Evolutionary conservation across 2,329 filamentous ascomycete genomes (phyloP).

Genomic region (Aspergillus sp.): DNA sequence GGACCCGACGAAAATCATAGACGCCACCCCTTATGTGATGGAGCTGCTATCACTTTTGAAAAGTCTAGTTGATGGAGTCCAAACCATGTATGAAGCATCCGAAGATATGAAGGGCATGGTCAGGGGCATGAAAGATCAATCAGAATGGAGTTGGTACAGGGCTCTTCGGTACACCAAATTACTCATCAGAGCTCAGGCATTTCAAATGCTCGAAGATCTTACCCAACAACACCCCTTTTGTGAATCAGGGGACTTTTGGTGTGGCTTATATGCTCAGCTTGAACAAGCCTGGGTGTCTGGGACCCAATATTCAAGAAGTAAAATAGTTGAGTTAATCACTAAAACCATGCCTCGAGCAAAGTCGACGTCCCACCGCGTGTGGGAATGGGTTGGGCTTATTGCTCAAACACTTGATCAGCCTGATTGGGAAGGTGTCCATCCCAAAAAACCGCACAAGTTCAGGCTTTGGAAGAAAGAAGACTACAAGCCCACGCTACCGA

Average conservation of each 20-base stretch:
- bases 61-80: neutral
- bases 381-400: neutral
- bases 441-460: neutral
- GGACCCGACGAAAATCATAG: slow-evolving; percentile 1
- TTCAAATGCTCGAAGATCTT: neutral
- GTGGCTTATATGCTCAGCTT: slow-evolving; percentile 4
- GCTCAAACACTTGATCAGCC: neutral
- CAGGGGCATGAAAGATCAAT: neutral
- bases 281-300: slow-evolving; percentile 1
- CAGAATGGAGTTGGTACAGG: neutral
- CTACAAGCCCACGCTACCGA: neutral
- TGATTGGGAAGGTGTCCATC: neutral
- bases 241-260: slow-evolving; percentile 1
- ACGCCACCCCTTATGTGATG: slow-evolving; percentile 1
- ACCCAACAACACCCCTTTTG: neutral
- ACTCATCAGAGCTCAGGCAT: neutral
- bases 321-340: neutral
- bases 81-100: neutral
- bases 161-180: slow-evolving; percentile 1
- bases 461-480: neutral
- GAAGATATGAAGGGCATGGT: neutral
- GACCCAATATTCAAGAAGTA: neutral
- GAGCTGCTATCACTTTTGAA: slow-evolving; percentile 1
- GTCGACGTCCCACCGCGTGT: neutral
- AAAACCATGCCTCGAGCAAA: neutral